Evolutionary conservation across 345 rosid genomes (phyloP), one percentile per base, ranked within the genome.

Genomic region (Euphorbia lathyris): DNA sequence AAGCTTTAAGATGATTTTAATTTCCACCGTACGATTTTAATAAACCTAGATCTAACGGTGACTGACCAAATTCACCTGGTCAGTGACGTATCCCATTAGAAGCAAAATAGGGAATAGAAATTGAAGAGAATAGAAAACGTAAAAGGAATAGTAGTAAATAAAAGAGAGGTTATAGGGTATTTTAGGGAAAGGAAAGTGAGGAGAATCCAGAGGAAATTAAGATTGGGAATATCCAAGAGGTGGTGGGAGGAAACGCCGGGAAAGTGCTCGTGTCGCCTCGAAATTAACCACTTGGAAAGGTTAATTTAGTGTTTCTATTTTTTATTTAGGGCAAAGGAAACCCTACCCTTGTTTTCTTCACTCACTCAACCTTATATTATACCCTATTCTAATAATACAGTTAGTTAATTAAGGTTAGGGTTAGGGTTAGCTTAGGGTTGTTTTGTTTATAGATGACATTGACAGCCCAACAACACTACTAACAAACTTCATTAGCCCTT

Each of bases 181-280:
- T 57, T 53, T 56, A 23, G 88, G 78, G 71, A 12, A 58, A 74
- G 65, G 68, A 16, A 57, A 76, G 10, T 70, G 84, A 82, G 83
- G 83, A 80, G 84, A 87, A 83, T 83, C 90, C 80, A 85, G 75
- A 83, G 81, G 77, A 69, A 74, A 55, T 34, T 34, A 34, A 34
- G 70, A 47, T 79, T 79, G 83, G 80, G 85, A 77, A 80, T 85
- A 80, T 87, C 86, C 72, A 83, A 66, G 84, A 68, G 75, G 81
- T 87, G 86, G 93, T 87, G 86, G 93, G 96, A 92, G 88, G 88
- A 92, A 86, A 85, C 93, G 86, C 93, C 89, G 89, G 96, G 86
- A 89, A 92, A 89, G 93, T 89, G 93, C 89, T 83, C 96, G 92
- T 85, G 97, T 88, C 92, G 84, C 92, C 96, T 89, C 88, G 96